Conservation (phyloP, 2,329 filamentous ascomycete genomes). For the Pseudonectria buxi region DNA sequence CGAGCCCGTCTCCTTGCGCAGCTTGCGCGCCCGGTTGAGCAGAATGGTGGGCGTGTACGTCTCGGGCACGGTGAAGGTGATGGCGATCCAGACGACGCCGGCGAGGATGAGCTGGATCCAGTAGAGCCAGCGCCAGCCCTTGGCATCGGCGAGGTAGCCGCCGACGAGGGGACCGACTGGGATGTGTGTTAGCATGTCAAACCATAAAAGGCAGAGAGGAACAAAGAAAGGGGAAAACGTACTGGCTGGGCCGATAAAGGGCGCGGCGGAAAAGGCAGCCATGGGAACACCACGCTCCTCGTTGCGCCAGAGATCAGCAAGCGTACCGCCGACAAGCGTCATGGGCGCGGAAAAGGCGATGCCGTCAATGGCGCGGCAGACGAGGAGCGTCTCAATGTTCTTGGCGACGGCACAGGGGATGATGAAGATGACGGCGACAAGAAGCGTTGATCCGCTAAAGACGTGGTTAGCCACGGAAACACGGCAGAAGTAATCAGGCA, state of each 20-base stretch:
- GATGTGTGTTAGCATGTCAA: slow-evolving; percentile 5
- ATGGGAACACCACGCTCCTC: slow-evolving; percentile 82
- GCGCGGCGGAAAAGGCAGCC: slow-evolving; percentile 77
- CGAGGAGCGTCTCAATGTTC: slow-evolving; percentile 70
- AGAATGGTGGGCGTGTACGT: slow-evolving; percentile 81
- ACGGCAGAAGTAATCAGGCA: neutral
- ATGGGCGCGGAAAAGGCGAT: slow-evolving; percentile 82
- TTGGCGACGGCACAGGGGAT: slow-evolving; percentile 72
- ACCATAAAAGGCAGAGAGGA: no score
- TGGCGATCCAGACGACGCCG: slow-evolving; percentile 62
- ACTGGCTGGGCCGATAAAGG: slow-evolving; percentile 73
- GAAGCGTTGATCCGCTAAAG: slow-evolving; percentile 49
- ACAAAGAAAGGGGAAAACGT: slow-evolving; percentile 12
- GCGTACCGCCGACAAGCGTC: slow-evolving; percentile 75
- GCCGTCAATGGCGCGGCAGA: slow-evolving; percentile 71
- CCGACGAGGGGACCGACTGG: slow-evolving; percentile 65
- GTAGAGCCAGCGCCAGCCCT: slow-evolving; percentile 78
- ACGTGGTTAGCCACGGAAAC: slow-evolving; percentile 3
- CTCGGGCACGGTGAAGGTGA: slow-evolving; percentile 84
- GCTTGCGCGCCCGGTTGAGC: slow-evolving; percentile 59
- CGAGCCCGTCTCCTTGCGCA: slow-evolving; percentile 63
- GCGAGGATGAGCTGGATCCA: slow-evolving; percentile 79
- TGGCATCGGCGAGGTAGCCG: slow-evolving; percentile 64
- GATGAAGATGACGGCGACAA: slow-evolving; percentile 68
- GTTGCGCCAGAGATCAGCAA: slow-evolving; percentile 77